A percentile compares a stretch with the other conserved stretches of the same genome.
phyloP scores from a whole-genome alignment of 805 yeast genomes.

The Brettanomyces custersianus region DNA sequence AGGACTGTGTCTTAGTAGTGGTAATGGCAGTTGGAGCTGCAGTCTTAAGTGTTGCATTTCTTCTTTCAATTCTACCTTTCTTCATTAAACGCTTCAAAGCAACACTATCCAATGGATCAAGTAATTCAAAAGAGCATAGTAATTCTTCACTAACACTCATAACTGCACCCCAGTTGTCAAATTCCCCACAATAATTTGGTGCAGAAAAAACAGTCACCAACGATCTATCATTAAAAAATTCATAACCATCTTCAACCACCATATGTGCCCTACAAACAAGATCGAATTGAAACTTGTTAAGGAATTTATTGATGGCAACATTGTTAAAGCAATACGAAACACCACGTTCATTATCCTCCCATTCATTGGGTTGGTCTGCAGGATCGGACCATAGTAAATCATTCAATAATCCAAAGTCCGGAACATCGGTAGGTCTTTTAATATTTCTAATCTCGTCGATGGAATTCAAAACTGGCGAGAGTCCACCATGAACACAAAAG shows the following conservation, averaged over 20 bases:
- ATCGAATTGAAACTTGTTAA: conserved; percentile 68
- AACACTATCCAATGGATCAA: conserved; percentile 88
- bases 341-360: conserved; percentile 86
- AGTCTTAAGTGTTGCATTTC: conserved; percentile 36
- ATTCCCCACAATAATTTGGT: conserved; percentile 76
- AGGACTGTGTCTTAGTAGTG: conserved; percentile 4
- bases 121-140: conserved; percentile 83
- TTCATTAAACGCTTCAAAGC: conserved; percentile 94
- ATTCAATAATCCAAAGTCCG: conserved; percentile 71
- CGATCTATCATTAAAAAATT: conserved; percentile 63
- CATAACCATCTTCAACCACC: conserved; percentile 81
- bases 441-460: conserved; percentile 70
- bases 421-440: conserved; percentile 79
- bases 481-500: conserved; percentile 84
- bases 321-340: conserved; percentile 74
- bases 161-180: conserved; percentile 95
- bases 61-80: conserved; percentile 82
- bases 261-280: conserved; percentile 79
- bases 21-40: no score
- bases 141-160: conserved; percentile 94
- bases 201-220: conserved; percentile 69
- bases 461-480: conserved; percentile 63
- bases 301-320: conserved; percentile 70
- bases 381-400: conserved; percentile 83
- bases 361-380: conserved; percentile 71